Evolutionary conservation across 2,329 filamentous ascomycete genomes (phyloP).

Genomic region (Phaeosphaeriaceae sp.): DNA sequence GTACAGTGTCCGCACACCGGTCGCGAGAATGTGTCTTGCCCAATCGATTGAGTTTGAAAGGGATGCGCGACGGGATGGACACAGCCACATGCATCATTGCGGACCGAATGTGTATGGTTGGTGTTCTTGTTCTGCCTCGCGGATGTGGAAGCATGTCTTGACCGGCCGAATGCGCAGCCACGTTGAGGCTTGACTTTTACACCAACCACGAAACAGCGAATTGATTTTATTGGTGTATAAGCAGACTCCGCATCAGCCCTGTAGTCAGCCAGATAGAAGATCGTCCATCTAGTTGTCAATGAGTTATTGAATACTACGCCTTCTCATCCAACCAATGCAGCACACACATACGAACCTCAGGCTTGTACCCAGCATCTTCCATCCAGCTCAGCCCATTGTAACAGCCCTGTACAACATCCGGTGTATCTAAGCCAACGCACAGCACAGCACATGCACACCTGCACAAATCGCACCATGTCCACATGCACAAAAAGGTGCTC

Average conservation of each 20-base stretch:
- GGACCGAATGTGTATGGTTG: neutral
- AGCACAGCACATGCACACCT: neutral
- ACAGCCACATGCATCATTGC: neutral
- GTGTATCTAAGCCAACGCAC: neutral
- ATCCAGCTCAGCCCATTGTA: neutral
- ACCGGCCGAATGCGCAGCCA: constrained; percentile 19
- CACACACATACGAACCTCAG: neutral
- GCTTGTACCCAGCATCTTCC: neutral
- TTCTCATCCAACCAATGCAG: neutral
- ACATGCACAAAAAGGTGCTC: neutral
- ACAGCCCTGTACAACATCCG: neutral
- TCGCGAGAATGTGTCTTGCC: neutral
- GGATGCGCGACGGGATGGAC: neutral
- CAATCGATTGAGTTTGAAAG: neutral
- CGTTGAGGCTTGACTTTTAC: constrained; percentile 1
- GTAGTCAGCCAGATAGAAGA: neutral
- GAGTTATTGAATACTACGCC: neutral
- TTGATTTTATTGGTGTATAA: neutral
- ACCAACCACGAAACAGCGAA: neutral
- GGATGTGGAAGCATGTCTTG: constrained; percentile 2
- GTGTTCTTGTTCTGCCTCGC: constrained; percentile 12
- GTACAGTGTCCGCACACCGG: neutral
- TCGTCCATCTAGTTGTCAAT: neutral
- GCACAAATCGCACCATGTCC: neutral
- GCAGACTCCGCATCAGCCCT: neutral